Conservation (phyloP, 208 protist genomes). For the Wallacemonas sp. region DNA sequence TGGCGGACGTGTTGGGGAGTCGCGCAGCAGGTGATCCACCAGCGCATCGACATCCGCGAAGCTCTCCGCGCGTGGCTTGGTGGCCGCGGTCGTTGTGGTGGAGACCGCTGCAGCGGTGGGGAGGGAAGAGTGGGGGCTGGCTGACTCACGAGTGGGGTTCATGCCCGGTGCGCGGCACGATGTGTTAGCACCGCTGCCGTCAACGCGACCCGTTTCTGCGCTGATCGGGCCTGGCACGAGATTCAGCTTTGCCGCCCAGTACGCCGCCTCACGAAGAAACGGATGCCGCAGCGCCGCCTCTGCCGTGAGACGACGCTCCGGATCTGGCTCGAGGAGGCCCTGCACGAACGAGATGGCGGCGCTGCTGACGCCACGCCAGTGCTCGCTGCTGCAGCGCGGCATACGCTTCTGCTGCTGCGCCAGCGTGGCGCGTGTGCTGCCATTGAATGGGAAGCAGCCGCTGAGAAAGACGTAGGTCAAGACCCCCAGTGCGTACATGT, state of each 20-base stretch:
- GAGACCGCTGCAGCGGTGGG: not conserved
- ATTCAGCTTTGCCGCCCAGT: constrained; percentile 42
- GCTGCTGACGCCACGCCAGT: constrained; percentile 53
- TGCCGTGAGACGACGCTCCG: constrained; percentile 40
- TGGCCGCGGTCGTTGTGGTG: not conserved
- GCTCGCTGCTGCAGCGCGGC: constrained; percentile 60
- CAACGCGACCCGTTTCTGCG: no score
- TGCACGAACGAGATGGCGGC: constrained; percentile 70
- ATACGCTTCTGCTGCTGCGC: constrained; percentile 66
- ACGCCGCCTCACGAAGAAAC: constrained; percentile 44
- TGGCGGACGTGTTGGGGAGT: not conserved
- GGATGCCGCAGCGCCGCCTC: constrained; percentile 63
- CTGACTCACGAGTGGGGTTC: no score
- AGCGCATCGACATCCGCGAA: constrained; percentile 1
- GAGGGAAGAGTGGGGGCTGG: not conserved
- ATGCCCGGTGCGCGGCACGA: no score
- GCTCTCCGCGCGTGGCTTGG: not conserved
- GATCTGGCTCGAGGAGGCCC: constrained; percentile 60
- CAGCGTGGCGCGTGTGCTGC: constrained; percentile 47
- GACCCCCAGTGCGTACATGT: constrained; percentile 76
- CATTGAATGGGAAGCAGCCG: constrained; percentile 83
- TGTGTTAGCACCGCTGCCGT: no score
- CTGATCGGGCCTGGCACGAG: constrained; percentile 41
- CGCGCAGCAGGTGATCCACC: constrained; percentile 2
- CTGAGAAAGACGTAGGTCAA: constrained; percentile 82